Evolutionary conservation across 352 stramenopile species (phyloP).

Genomic region (Pythium apleroticum): DNA sequence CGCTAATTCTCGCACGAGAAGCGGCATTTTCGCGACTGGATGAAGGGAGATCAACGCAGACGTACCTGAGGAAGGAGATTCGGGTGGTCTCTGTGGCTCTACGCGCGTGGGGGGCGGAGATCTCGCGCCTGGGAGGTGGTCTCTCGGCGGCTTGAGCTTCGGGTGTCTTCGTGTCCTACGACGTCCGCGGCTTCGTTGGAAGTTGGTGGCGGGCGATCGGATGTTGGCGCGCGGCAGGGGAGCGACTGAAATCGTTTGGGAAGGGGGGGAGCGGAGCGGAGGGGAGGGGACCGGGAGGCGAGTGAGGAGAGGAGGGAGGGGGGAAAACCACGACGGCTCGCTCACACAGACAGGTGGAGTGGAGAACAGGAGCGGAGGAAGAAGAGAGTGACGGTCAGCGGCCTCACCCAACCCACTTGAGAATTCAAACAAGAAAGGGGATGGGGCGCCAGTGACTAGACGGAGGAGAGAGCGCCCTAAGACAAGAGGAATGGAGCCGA

Average conservation of each 20-base stretch:
- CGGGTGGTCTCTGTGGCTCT: not conserved
- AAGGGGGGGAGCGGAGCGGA: conserved; percentile 9
- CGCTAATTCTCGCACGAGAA: too few relatives aligned
- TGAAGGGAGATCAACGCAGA: not conserved
- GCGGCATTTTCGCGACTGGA: not conserved
- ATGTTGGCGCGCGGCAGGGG: conserved; percentile 6
- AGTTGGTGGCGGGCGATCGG: conserved; percentile 11
- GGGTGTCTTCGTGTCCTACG: not conserved
- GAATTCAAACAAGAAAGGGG: conserved; percentile 36
- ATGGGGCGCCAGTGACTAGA: conserved; percentile 22
- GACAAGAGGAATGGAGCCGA: conserved; percentile 12
- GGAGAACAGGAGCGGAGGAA: conserved; percentile 9
- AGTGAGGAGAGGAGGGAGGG: conserved; percentile 27
- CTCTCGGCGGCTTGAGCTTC: not conserved
- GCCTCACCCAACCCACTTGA: conserved; percentile 33
- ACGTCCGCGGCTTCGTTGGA: conserved; percentile 1
- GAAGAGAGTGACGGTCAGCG: conserved; percentile 29
- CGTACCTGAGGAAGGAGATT: conserved; percentile 1
- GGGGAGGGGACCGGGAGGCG: conserved; percentile 9
- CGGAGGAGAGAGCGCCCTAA: conserved; percentile 18
- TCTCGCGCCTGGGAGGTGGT: conserved; percentile 7
- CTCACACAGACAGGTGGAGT: conserved; percentile 11
- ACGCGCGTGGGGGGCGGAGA: conserved; percentile 4
- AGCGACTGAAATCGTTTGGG: conserved; percentile 17
- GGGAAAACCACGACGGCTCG: conserved; percentile 22